These are phyloP conservation scores for Westerdykella ornata DNA, from an alignment of 2,329 filamentous ascomycete genomes.

Conservation along the genomic window DNA sequence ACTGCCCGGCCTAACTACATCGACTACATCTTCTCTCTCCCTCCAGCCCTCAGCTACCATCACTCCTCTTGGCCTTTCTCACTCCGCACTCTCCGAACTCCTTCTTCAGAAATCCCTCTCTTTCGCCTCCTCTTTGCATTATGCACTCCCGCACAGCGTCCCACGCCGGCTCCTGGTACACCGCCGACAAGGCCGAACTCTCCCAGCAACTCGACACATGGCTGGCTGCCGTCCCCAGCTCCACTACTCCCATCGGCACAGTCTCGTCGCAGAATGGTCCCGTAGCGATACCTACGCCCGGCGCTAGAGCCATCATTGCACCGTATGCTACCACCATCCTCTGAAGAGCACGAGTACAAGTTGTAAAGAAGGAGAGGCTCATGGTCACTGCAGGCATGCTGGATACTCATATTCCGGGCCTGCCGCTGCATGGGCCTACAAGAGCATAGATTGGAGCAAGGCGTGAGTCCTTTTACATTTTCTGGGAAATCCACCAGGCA, in stretches of 20 bases:
- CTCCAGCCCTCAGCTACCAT: background rate
- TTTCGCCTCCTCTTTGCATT: slow-evolving; percentile 4
- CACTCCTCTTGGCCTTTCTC: background rate
- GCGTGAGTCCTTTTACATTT: slow-evolving; percentile 49
- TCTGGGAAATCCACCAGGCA: background rate
- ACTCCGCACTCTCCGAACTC: background rate
- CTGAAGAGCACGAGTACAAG: background rate
- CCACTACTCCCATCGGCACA: slow-evolving; percentile 55
- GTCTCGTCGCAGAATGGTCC: slow-evolving; percentile 35
- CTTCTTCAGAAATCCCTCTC: background rate
- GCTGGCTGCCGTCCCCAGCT: slow-evolving; percentile 63
- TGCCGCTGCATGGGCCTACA: slow-evolving; percentile 93
- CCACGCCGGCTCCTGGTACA: slow-evolving; percentile 89
- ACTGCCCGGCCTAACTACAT: slow-evolving; percentile 5
- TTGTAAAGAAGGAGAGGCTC: slow-evolving; percentile 14
- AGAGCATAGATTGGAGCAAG: slow-evolving; percentile 70
- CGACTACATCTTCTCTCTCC: slow-evolving; percentile 2
- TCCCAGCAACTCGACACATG: slow-evolving; percentile 64
- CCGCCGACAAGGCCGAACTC: slow-evolving; percentile 53
- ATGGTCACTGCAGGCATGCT: slow-evolving; percentile 62
- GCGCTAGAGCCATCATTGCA: slow-evolving; percentile 80
- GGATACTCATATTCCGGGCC: slow-evolving; percentile 88
- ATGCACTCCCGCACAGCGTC: slow-evolving; percentile 51
- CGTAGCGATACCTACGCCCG: slow-evolving; percentile 57
- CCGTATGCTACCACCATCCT: slow-evolving; percentile 57